Evolutionary conservation across 2,329 filamentous ascomycete species (phyloP), one percentile per base, ranked within the genome.

Genomic region (Fusarium virguliforme): DNA sequence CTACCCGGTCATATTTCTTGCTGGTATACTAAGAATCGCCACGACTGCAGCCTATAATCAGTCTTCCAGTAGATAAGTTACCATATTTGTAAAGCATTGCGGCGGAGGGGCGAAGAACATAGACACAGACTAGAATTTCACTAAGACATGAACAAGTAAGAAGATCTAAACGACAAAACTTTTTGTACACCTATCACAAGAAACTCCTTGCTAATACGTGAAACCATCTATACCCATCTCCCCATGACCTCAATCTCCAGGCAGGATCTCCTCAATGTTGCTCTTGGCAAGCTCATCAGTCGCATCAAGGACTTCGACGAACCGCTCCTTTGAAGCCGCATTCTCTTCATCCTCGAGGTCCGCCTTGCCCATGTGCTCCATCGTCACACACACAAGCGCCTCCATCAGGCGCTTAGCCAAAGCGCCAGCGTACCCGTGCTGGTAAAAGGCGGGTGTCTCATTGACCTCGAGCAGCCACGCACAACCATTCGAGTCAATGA

Each of bases 391-490:
- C 1, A 82, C 56, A 3, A 82, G 70, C 3, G 79, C 79, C 65
- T 82, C 80, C 80, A 82, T 81, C 3, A 82, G 67, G 0, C 79
- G 67, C 40, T 76, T 34, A 0, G 81, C 76, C 50, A 82, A 38
- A n/a, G 76, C 72, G 0, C 80, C 80, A 0, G 80, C 79, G 1
- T 79, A 74, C 0, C 78, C 79, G 1, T 78, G 71, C 22, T 82
- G 62, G 46, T 82, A 82, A 41, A 82, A 82, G 0, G 80, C 80
- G 0, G 81, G 81, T 24, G 80, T 81, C 70, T 82, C 80, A 18
- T 82, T 82, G 1, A 79, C 80, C 63, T 82, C 81, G 0, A 82
- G 60, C 0, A 82, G 59, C 81, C 81, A 82, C 0, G 75, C 78
- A 0, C 59, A 75, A 0, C 80, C 81, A 0, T 62, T 61, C 0